Evolutionary conservation across 805 yeast species (phyloP).

Genomic region (Diddensiella santjacobensis): DNA sequence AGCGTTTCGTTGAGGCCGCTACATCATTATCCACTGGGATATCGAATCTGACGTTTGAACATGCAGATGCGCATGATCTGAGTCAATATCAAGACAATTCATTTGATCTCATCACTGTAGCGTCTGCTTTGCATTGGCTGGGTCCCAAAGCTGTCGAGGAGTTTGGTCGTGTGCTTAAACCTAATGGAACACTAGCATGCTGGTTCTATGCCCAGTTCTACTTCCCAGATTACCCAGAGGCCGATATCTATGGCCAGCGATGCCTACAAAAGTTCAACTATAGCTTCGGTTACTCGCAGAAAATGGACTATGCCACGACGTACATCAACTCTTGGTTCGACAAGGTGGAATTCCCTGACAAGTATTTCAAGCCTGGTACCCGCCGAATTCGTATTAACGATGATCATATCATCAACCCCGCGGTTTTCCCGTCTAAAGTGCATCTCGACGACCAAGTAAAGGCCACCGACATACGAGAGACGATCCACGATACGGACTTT

Average conservation of each 20-base stretch:
- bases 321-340: constrained; percentile 1
- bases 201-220: background rate
- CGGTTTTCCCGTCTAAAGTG: background rate
- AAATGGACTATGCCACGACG: background rate
- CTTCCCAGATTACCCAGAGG: constrained; percentile 1
- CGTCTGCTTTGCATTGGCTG: background rate
- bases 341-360: background rate
- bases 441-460: background rate
- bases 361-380: background rate
- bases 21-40: background rate
- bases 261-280: background rate
- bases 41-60: background rate
- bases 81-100: background rate
- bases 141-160: background rate
- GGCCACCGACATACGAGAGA: background rate
- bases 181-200: background rate
- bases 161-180: constrained; percentile 1
- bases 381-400: background rate
- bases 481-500: background rate
- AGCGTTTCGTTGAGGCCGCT: background rate
- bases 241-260: background rate
- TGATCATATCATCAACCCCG: background rate
- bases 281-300: background rate
- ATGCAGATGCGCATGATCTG: background rate
- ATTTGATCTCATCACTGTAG: background rate